Evolutionary conservation across 306 rosid genomes (phyloP).

Genomic region (Castanopsis chinensis): DNA sequence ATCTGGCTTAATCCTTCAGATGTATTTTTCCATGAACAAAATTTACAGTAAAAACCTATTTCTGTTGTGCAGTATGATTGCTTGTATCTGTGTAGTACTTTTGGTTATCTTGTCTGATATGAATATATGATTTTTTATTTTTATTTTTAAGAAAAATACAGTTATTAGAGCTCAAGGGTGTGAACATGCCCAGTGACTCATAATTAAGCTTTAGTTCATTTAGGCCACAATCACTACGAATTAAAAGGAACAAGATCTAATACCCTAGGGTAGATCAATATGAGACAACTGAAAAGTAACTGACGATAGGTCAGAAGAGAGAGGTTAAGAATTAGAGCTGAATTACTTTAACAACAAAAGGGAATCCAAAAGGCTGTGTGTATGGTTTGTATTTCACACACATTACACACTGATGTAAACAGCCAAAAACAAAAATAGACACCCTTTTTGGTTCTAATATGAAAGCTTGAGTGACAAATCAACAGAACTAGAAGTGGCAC

Average conservation of each 20-base stretch:
- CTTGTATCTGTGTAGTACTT: not conserved
- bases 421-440: conserved; percentile 8
- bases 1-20: too few species aligned
- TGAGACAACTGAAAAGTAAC: not conserved
- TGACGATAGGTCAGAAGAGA: not conserved
- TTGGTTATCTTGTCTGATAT: not conserved
- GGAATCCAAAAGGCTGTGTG: conserved; percentile 34
- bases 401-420: not conserved
- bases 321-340: conserved; percentile 19
- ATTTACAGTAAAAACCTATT: not conserved
- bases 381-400: conserved; percentile 21
- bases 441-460: conserved; percentile 33
- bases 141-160: too few species aligned
- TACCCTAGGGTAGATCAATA: not conserved
- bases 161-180: too few species aligned
- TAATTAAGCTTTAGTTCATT: not conserved
- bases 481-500: conserved; percentile 44
- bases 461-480: conserved; percentile 90
- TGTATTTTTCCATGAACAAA: not conserved
- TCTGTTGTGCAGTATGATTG: not conserved
- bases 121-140: too few species aligned
- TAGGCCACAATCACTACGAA: too few species aligned
- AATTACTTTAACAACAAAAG: conserved; percentile 27
- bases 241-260: not conserved
- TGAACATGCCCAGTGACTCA: too few species aligned